Conservation (phyloP, 2,329 filamentous ascomycete species). For the Talaromyces sp. region DNA sequence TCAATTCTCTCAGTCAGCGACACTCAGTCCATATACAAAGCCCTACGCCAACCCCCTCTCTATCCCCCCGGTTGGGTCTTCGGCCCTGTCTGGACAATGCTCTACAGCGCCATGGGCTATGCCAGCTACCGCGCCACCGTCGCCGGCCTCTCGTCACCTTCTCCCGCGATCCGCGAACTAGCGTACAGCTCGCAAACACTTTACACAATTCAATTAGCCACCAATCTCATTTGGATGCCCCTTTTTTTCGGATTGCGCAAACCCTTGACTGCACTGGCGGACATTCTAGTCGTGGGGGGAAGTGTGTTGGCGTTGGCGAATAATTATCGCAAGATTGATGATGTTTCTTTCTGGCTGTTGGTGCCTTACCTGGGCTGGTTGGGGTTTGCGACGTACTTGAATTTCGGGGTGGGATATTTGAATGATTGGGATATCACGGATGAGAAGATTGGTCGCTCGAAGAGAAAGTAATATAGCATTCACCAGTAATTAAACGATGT, state of each 20-base stretch:
- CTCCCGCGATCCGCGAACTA: slow-evolving; percentile 53
- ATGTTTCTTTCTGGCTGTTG: slow-evolving; percentile 68
- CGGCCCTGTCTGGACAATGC: slow-evolving; percentile 56
- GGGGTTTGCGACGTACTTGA: slow-evolving; percentile 82
- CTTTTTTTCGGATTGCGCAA: slow-evolving; percentile 79
- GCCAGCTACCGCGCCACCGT: slow-evolving; percentile 74
- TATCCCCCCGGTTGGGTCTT: slow-evolving; percentile 58
- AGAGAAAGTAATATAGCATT: slow-evolving; percentile 7
- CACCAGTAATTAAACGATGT: neutral
- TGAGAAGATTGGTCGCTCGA: slow-evolving; percentile 11
- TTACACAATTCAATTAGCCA: slow-evolving; percentile 78
- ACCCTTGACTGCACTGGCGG: slow-evolving; percentile 69
- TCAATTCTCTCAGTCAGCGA: slow-evolving; percentile 25
- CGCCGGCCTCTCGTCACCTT: slow-evolving; percentile 58
- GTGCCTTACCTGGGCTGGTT: slow-evolving; percentile 84
- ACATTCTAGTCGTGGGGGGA: slow-evolving; percentile 70
- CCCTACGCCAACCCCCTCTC: slow-evolving; percentile 48
- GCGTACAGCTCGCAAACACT: slow-evolving; percentile 70
- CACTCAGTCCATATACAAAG: slow-evolving; percentile 37
- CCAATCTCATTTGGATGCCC: slow-evolving; percentile 89
- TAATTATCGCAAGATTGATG: slow-evolving; percentile 72
- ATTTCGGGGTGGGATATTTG: slow-evolving; percentile 63
- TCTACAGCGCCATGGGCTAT: slow-evolving; percentile 77
- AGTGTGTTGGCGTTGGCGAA: slow-evolving; percentile 71
- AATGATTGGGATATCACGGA: slow-evolving; percentile 63